Base-by-base conservation (phyloP, 2,329 filamentous ascomycete genomes). In the Hymenoscyphus repandus region DNA sequence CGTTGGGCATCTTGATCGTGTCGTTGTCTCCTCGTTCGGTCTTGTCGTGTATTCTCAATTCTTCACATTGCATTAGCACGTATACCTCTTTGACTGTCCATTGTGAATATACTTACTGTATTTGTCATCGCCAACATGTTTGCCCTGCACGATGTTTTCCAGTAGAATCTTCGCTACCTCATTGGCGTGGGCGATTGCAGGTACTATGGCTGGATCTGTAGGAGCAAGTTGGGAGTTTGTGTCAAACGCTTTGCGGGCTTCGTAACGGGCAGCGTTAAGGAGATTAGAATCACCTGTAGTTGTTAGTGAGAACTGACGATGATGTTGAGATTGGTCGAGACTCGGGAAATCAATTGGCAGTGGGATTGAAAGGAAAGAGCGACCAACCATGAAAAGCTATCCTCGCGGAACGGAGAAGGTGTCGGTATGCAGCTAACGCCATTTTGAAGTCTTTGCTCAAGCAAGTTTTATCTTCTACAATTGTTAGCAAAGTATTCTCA, bases 11-110 rank as follows among this genome's bases (percentile, higher is more conserved):
- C 70, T 91, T 95, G 63, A 96, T 82, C 32, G 85, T 88, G 61
- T 96, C 90, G 66, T 99, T 99, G 70, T 97, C 88, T 48, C 93
- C 90, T 58, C 89, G 78, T 69, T 99, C 92, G 30, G 86, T 99
- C 58, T 95, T 74, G 54, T 95, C 80, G 68, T 97, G 93, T 70
- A 99, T 96, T 46, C 85, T 79, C 51, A 97, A 72, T 66, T 86
- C 90, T 96, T 39, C 47, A 11, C 2, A 36, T 30, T 36, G 31
- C 34, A 3, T 49, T 36, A 7, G n/a, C n/a, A 38, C 36, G 13
- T 11, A 18, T 18, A 11, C 1, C 6, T 38, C 32, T 10, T 12
- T 6, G 5, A 20, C 13, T 45, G 38, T 36, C 32, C n/a, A 32
- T 32, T 13, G 15, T 5, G 15, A 33, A n/a, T 9, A 48, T 15